phyloP scores from a whole-genome alignment of 2,329 filamentous ascomycete species.

The Colletotrichum sp. region DNA sequence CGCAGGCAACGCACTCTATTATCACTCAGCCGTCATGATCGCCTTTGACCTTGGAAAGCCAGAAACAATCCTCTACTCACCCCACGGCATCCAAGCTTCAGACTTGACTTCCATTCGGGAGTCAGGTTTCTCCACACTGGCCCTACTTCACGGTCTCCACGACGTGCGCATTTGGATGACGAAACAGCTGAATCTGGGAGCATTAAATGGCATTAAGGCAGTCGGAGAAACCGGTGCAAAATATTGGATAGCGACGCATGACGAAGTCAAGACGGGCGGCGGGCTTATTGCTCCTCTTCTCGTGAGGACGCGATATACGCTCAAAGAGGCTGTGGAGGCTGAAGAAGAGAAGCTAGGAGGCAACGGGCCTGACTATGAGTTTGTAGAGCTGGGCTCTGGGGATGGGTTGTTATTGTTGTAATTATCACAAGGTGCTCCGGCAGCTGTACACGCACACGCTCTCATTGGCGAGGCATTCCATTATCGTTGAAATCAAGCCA shows the following conservation, averaged over 20 bases:
- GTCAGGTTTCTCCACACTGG: conserved; percentile 56
- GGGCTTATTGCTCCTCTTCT: conserved; percentile 62
- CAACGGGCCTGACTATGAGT: conserved; percentile 46
- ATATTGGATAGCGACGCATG: conserved; percentile 72
- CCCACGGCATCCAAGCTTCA: conserved; percentile 19
- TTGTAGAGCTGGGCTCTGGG: conserved; percentile 60
- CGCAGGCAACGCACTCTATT: conserved; percentile 59
- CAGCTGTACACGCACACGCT: no score
- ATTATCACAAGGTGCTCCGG: not conserved
- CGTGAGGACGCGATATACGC: conserved; percentile 44
- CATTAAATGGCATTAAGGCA: conserved; percentile 63
- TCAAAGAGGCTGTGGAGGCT: conserved; percentile 47
- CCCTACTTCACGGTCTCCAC: conserved; percentile 68
- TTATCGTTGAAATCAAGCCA: no score
- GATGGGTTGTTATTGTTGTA: conserved; percentile 57
- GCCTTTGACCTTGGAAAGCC: conserved; percentile 47
- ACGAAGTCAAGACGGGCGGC: conserved; percentile 65
- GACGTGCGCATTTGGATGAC: conserved; percentile 56
- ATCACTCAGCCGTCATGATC: conserved; percentile 66
- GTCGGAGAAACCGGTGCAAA: conserved; percentile 56
- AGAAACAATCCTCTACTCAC: conserved; percentile 19
- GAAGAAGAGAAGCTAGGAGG: conserved; percentile 32
- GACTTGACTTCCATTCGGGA: conserved; percentile 48
- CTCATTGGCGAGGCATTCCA: no score
- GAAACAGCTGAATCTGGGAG: conserved; percentile 69